A percentile compares a stretch with the other conserved stretches of the same genome.
These are phyloP conservation scores for Lithohypha guttulata DNA, from an alignment of 2,329 filamentous ascomycete genomes.

Conservation along the genomic window DNA sequence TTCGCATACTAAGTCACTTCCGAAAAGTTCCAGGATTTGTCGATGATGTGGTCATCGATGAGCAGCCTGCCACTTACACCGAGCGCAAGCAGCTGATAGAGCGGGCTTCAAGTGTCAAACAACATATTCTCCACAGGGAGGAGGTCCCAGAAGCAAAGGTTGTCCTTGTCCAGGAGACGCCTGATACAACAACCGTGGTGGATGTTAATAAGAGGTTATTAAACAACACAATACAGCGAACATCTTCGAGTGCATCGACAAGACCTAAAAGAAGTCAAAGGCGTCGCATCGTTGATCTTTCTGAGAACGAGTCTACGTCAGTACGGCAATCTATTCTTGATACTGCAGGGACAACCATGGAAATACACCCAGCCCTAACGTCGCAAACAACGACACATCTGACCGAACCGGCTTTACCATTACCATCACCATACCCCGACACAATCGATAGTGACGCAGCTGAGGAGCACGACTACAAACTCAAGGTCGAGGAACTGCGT, in stretches of 20 bases:
- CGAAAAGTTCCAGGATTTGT: slow-evolving; percentile 78
- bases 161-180: slow-evolving; percentile 11
- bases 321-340: neutral
- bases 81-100: slow-evolving; percentile 80
- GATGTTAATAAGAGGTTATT: neutral
- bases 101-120: slow-evolving; percentile 62
- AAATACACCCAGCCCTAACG: neutral
- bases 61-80: slow-evolving; percentile 66
- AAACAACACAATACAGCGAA: neutral
- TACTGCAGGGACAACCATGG: neutral
- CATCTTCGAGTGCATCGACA: slow-evolving; percentile 24
- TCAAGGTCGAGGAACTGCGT: slow-evolving; percentile 76
- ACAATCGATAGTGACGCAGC: slow-evolving; percentile 14
- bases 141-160: slow-evolving; percentile 36
- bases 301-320: slow-evolving; percentile 32
- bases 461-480: slow-evolving; percentile 64
- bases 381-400: neutral
- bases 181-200: neutral
- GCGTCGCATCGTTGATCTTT: slow-evolving; percentile 48
- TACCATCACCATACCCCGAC: slow-evolving; percentile 7
- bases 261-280: slow-evolving; percentile 42
- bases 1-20: slow-evolving; percentile 94
- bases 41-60: slow-evolving; percentile 83
- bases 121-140: slow-evolving; percentile 61
- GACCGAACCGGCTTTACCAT: neutral